These are phyloP conservation scores for Podaxis carcinomalis DNA, from an alignment of 768 basidiomycete species.

Conservation along the genomic window DNA sequence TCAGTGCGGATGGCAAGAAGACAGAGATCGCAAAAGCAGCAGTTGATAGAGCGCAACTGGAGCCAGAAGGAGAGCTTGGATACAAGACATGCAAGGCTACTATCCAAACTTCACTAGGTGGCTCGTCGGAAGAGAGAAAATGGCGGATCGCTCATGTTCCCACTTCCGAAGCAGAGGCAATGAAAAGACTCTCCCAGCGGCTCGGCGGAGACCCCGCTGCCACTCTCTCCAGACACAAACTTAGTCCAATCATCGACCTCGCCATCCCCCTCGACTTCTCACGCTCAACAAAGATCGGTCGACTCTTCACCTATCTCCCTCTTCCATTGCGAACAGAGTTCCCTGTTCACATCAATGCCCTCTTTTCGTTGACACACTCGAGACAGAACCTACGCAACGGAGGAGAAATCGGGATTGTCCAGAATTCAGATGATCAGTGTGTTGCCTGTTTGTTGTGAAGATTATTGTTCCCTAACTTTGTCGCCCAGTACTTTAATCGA, in stretches of 20 bases:
- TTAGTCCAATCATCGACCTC: slow-evolving; percentile 33
- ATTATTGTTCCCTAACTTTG: not conserved
- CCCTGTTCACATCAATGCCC: slow-evolving; percentile 39
- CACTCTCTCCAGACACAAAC: slow-evolving; percentile 35
- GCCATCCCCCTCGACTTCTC: slow-evolving; percentile 27
- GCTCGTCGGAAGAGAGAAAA: slow-evolving; percentile 12
- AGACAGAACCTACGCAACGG: slow-evolving; percentile 41
- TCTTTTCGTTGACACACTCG: slow-evolving; percentile 42
- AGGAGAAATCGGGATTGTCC: slow-evolving; percentile 33
- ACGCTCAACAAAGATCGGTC: slow-evolving; percentile 20
- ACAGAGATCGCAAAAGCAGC: not conserved
- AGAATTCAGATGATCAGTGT: slow-evolving; percentile 37
- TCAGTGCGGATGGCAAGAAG: slow-evolving; percentile 23
- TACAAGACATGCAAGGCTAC: slow-evolving; percentile 11
- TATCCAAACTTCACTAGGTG: slow-evolving; percentile 1
- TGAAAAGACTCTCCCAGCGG: slow-evolving; percentile 20
- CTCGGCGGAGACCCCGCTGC: slow-evolving; percentile 20
- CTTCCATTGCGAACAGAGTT: slow-evolving; percentile 43
- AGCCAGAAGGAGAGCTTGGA: slow-evolving; percentile 10
- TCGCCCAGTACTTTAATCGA: slow-evolving; percentile 34
- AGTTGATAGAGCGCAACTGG: not conserved
- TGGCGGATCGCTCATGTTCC: slow-evolving; percentile 33
- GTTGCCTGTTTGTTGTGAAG: slow-evolving; percentile 12
- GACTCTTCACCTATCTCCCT: slow-evolving; percentile 46
- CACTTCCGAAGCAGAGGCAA: slow-evolving; percentile 22